Percentiles rank a stretch among this genome's conserved stretches.
Evolutionary conservation across 225 moss, liverwort and hornwort species (phyloP).

Genomic region (Physcomitrellopsis africana): DNA sequence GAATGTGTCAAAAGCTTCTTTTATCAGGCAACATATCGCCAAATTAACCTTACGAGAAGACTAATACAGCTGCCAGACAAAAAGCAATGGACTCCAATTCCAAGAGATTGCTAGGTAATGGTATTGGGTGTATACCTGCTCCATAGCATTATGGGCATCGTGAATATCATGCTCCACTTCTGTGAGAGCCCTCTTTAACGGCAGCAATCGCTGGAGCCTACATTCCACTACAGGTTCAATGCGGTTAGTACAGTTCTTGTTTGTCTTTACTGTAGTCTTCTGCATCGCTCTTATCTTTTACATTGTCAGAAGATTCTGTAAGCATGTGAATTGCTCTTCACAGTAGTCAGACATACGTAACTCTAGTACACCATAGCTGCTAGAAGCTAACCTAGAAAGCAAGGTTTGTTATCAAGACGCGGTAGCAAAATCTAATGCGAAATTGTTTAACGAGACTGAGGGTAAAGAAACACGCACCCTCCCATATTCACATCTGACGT

Average conservation of each 20-base stretch:
- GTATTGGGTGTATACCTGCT: conserved; percentile 50
- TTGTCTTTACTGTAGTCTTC: not conserved
- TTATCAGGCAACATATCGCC: conserved; percentile 1
- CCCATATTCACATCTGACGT: conserved; percentile 87
- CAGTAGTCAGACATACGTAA: too few species aligned
- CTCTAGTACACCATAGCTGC: too few species aligned
- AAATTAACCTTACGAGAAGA: conserved; percentile 2
- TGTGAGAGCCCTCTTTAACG: conserved; percentile 77
- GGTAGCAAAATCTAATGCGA: not conserved
- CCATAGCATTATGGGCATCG: conserved; percentile 89
- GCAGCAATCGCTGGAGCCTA: conserved; percentile 81
- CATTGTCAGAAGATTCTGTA: too few species aligned
- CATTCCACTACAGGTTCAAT: conserved; percentile 23
- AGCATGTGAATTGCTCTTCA: too few species aligned
- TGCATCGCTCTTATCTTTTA: too few species aligned
- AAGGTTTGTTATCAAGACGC: too few species aligned
- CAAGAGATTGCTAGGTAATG: conserved; percentile 17
- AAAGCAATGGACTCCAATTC: conserved; percentile 1
- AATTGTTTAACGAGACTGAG: not conserved
- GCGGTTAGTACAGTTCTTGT: conserved; percentile 1
- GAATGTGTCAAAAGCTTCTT: too few species aligned
- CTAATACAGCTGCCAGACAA: conserved; percentile 17
- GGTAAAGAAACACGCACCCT: conserved; percentile 46
- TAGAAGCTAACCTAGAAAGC: too few species aligned
- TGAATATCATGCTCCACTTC: conserved; percentile 90